Percentiles rank a stretch among this genome's conserved stretches.
Evolutionary conservation across 192 early-diverging fungal genomes (phyloP).

Genomic region (Podila verticillata): DNA sequence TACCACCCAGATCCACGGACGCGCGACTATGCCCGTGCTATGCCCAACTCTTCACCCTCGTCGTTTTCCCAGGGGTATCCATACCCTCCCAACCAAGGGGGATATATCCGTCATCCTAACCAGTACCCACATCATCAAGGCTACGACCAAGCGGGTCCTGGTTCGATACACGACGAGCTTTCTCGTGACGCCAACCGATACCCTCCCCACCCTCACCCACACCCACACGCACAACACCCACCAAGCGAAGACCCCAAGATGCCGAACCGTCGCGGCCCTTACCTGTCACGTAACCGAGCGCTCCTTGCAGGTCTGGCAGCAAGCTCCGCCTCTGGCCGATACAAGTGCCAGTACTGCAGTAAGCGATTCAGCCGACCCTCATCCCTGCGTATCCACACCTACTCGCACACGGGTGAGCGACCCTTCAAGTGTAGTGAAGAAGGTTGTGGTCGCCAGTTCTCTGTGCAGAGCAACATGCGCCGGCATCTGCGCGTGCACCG

Average conservation of each 20-base stretch:
- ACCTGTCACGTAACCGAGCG: constrained; percentile 27
- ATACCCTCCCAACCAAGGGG: neutral
- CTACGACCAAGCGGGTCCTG: neutral
- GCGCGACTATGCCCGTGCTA: no score
- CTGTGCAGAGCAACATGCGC: constrained; percentile 79
- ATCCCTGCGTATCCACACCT: constrained; percentile 72
- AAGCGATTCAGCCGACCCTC: constrained; percentile 79
- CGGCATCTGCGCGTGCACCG: constrained; percentile 72
- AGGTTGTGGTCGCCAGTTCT: constrained; percentile 74
- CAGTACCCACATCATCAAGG: neutral
- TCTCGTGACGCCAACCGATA: neutral
- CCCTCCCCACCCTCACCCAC: neutral
- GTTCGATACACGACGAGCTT: neutral
- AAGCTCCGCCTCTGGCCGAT: constrained; percentile 53
- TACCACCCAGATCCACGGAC: no score
- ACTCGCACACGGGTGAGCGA: constrained; percentile 82
- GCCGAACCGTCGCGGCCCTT: constrained; percentile 26
- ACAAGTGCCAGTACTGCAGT: constrained; percentile 66
- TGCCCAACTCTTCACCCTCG: no score
- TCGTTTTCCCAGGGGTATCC: no score
- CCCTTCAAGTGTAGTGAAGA: constrained; percentile 71
- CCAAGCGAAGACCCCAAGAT: constrained; percentile 6
- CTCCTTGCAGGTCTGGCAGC: constrained; percentile 30
- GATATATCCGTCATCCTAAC: neutral
- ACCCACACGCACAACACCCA: neutral